Base-by-base conservation (phyloP, 768 basidiomycete species). In the Dictyophora rubrovolvata region DNA sequence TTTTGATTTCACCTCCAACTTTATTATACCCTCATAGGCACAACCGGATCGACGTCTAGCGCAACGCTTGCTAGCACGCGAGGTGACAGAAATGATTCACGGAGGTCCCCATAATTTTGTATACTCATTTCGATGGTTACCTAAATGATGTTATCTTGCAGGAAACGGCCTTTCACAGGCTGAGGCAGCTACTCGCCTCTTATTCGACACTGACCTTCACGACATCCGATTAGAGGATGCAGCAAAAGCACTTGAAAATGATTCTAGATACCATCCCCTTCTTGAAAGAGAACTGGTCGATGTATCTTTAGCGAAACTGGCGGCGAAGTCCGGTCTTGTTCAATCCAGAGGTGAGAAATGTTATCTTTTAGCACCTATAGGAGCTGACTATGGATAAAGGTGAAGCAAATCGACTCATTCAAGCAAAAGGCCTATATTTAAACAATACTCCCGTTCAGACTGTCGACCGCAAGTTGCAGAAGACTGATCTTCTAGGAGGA, bases 351-450 rank as follows among this genome's bases (percentile, higher is more conserved):
- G 89, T 89, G 64, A 68, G 82, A 73, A 17, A 35, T 20, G 21
- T 22, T 36, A 22, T n/a, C 6, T 48, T 17, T 6, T 59, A 21
- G 49, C 46, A 16, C 50, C 48, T 17, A 50, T 10, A 23, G 16
- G 23, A 47, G 17, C 42, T n/a, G 23, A 21, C 52, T 12, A 42
- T 42, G 4, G 8, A 14, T 42, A 16, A 63, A 90, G 89, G 81
- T 60, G 84, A 82, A 49, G 86, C 87, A 0, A 76, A 77, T 46
- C 75, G 78, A 35, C 75, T 91, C 17, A 75, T 87, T 28, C 68
- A 77, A 50, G 76, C 80, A 1, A 81, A 83, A 22, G 90, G 89
- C 9, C 70, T 93, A 14, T 88, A 87, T 67, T 64, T 89, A 37
- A 93, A 95, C 68, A 83, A 84, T 54, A 57, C 65, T 5, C 75